Conservation (phyloP, 306 rosid genomes). For the Cucurbita ficifolia region DNA sequence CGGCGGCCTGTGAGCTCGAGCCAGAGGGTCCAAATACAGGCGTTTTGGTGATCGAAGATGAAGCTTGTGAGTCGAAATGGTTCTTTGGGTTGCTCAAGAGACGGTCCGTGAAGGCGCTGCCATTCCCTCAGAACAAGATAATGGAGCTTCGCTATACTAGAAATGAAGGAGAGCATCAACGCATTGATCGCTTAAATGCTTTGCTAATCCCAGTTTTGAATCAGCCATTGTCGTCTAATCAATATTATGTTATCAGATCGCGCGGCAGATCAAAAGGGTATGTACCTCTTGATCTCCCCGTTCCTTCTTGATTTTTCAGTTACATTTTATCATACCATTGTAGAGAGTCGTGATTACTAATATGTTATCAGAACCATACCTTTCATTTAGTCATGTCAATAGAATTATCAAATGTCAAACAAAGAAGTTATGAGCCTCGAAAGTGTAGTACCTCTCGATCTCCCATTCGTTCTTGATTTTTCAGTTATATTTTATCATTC, state of each 20-base stretch:
- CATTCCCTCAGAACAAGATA: constrained; percentile 52
- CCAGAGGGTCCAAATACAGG: constrained; percentile 63
- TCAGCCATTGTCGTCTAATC: constrained; percentile 46
- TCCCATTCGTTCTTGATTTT: no score
- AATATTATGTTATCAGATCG: constrained; percentile 43
- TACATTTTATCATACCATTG: no score
- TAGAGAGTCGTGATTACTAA: no score
- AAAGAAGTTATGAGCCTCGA: no score
- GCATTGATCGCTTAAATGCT: constrained; percentile 17
- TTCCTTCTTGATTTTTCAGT: no score
- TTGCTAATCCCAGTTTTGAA: constrained; percentile 59
- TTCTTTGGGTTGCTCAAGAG: constrained; percentile 29
- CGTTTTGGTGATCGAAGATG: constrained; percentile 49
- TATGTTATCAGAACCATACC: no score
- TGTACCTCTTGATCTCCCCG: background rate
- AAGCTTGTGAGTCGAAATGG: constrained; percentile 18
- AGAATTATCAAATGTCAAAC: no score
- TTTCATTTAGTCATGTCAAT: no score
- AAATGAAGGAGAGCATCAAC: constrained; percentile 8
- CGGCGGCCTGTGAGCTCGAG: constrained; percentile 16
- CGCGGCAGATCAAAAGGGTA: constrained; percentile 58
- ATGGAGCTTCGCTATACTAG: constrained; percentile 38
- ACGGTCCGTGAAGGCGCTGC: constrained; percentile 26
- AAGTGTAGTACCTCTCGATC: no score
- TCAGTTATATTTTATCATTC: no score